Percentiles rank a stretch among this genome's conserved stretches.
Conservation (phyloP, 179 eudicot species). For the Heliamphora pulchella region DNA sequence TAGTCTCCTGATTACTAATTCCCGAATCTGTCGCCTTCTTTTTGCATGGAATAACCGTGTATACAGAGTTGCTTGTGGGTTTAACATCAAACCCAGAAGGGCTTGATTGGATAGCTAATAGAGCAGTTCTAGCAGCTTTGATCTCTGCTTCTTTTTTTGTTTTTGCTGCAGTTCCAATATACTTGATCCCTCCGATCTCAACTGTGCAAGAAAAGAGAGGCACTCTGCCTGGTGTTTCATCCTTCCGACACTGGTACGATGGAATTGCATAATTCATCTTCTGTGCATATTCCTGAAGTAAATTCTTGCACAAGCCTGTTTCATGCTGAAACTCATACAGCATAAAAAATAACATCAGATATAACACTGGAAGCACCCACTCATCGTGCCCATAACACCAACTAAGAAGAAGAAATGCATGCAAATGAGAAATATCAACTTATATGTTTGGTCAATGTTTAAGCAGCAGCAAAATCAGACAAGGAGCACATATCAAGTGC, state of each 20-base stretch:
- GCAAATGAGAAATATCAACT: background rate
- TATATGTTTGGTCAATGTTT: background rate
- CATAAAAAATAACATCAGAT: slow-evolving; percentile 2
- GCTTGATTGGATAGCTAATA: slow-evolving; percentile 63
- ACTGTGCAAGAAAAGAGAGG: slow-evolving; percentile 50
- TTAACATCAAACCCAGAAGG: slow-evolving; percentile 19
- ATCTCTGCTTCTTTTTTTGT: slow-evolving; percentile 96
- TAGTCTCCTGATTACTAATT: slow-evolving; percentile 24
- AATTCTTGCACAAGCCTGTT: slow-evolving; percentile 88
- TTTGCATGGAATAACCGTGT: slow-evolving; percentile 68
- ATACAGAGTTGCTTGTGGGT: slow-evolving; percentile 23
- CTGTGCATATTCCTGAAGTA: slow-evolving; percentile 93
- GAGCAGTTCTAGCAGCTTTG: slow-evolving; percentile 90
- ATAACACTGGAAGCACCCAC: background rate
- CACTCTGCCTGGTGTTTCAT: slow-evolving; percentile 27
- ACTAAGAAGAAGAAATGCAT: background rate
- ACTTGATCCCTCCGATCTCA: slow-evolving; percentile 70
- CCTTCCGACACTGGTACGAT: slow-evolving; percentile 39
- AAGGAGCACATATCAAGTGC: background rate
- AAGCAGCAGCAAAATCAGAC: background rate
- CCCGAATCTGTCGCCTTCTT: slow-evolving; percentile 38
- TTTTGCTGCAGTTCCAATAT: slow-evolving; percentile 68
- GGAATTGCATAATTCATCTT: slow-evolving; percentile 95
- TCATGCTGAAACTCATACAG: slow-evolving; percentile 55
- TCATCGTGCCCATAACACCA: background rate